Evolutionary conservation across 1,284 basidiomycete genomes (phyloP).

Genomic region (Uromyces viciae-fabae): DNA sequence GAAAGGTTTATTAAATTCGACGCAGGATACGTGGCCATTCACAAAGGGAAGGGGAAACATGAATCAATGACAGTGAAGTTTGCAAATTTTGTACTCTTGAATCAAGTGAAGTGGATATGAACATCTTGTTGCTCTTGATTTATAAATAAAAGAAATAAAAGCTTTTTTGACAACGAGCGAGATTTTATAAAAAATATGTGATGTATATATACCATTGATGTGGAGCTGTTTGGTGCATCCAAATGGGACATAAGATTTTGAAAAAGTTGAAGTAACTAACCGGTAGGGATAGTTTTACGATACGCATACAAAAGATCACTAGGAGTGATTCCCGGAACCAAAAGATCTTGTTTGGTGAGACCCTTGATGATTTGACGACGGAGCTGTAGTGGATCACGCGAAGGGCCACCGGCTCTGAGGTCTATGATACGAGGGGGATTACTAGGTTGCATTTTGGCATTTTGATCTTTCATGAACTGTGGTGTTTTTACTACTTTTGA

Average conservation of each 20-base stretch:
- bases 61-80: too few species aligned
- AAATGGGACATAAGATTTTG: not conserved
- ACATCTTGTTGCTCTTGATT: not conserved
- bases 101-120: not conserved
- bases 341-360: not conserved
- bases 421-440: not conserved
- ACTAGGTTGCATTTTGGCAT: too few species aligned
- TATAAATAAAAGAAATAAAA: not conserved
- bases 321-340: constrained; percentile 7
- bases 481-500: too few species aligned
- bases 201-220: too few species aligned
- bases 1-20: too few species aligned
- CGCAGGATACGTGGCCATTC: too few species aligned
- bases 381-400: not conserved
- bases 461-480: too few species aligned
- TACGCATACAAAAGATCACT: constrained; percentile 22
- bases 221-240: not conserved
- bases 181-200: not conserved
- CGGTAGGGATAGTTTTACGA: constrained; percentile 27
- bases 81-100: not conserved
- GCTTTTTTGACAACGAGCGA: not conserved
- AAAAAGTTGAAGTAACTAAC: not conserved
- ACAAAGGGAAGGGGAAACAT: too few species aligned
- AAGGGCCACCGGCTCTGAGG: not conserved
- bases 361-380: constrained; percentile 21